A percentile compares a stretch with the other conserved stretches of the same genome.
Evolutionary conservation across 2,329 filamentous ascomycete genomes (phyloP).

Genomic region (Aspergillus amoenus): DNA sequence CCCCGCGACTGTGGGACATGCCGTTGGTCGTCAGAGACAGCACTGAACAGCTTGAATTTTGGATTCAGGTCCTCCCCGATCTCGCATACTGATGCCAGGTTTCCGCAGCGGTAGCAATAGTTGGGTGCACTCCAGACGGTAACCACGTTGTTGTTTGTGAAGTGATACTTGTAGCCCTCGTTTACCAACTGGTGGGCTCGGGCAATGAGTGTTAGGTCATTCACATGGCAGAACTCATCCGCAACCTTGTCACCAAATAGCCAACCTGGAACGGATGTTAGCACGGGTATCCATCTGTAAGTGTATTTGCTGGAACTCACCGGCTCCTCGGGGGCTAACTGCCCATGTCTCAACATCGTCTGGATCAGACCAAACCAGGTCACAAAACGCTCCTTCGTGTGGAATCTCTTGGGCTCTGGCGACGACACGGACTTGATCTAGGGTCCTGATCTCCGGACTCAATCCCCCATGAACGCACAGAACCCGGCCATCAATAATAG

Average conservation of each 20-base stretch:
- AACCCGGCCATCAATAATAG: conserved; percentile 72
- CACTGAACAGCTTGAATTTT: conserved; percentile 67
- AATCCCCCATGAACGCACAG: conserved; percentile 72
- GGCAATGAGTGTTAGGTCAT: conserved; percentile 69
- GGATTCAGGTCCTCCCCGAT: conserved; percentile 81
- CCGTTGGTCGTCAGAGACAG: conserved; percentile 47
- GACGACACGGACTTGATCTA: conserved; percentile 73
- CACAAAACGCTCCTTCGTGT: conserved; percentile 74
- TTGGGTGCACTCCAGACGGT: conserved; percentile 78
- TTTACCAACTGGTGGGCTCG: conserved; percentile 74
- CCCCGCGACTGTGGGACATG: conserved; percentile 46
- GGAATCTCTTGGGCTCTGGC: conserved; percentile 74
- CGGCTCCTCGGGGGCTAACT: conserved; percentile 66
- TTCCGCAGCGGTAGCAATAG: conserved; percentile 98
- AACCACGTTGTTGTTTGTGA: conserved; percentile 89
- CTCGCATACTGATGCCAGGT: conserved; percentile 86
- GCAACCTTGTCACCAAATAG: conserved; percentile 70
- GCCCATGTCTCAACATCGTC: conserved; percentile 71
- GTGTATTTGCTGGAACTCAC: conserved; percentile 38
- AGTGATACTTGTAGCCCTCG: conserved; percentile 87
- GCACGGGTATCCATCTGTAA: neutral
- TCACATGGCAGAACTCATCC: conserved; percentile 75
- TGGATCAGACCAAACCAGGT: conserved; percentile 74
- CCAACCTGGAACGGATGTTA: conserved; percentile 45
- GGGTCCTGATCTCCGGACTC: conserved; percentile 70